Conservation (phyloP, 1,284 basidiomycete genomes). For the Kalmanozyma brasiliensis region DNA sequence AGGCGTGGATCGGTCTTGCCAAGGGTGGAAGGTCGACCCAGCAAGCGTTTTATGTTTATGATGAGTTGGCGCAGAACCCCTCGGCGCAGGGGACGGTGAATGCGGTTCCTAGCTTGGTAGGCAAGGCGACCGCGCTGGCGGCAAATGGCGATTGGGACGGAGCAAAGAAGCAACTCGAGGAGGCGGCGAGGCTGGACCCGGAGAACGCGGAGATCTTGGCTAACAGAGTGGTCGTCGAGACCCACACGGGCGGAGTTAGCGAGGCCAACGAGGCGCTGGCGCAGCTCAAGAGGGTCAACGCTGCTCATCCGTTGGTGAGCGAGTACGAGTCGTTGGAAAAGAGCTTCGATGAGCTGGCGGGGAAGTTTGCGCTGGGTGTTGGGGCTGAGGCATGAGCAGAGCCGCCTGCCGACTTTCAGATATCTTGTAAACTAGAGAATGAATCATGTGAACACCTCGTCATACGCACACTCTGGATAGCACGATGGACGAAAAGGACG, state of each 20-base stretch:
- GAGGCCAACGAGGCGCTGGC: constrained; percentile 9
- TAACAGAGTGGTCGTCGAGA: constrained; percentile 42
- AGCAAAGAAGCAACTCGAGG: constrained; percentile 47
- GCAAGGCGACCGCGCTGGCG: constrained; percentile 60
- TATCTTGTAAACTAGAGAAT: too few species aligned
- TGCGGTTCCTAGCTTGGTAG: constrained; percentile 49
- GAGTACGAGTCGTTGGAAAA: constrained; percentile 26
- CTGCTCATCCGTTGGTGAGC: constrained; percentile 24
- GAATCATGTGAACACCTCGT: too few species aligned
- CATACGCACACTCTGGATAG: too few species aligned
- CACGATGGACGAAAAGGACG: too few species aligned
- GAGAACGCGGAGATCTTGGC: constrained; percentile 42
- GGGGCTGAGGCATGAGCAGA: constrained; percentile 18
- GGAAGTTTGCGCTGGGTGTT: constrained; percentile 23
- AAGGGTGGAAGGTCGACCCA: constrained; percentile 62
- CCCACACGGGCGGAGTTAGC: constrained; percentile 10
- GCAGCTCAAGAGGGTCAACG: constrained; percentile 21
- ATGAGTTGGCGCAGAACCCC: constrained; percentile 65
- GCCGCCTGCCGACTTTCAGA: too few species aligned
- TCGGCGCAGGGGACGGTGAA: constrained; percentile 35
- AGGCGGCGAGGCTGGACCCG: constrained; percentile 43
- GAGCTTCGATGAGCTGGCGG: constrained; percentile 26
- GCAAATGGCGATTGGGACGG: constrained; percentile 44
- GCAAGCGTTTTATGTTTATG: constrained; percentile 67
- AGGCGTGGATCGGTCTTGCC: constrained; percentile 64